Conservation (phyloP, 2,329 filamentous ascomycete species). For the Aspergillus fumigatus region DNA sequence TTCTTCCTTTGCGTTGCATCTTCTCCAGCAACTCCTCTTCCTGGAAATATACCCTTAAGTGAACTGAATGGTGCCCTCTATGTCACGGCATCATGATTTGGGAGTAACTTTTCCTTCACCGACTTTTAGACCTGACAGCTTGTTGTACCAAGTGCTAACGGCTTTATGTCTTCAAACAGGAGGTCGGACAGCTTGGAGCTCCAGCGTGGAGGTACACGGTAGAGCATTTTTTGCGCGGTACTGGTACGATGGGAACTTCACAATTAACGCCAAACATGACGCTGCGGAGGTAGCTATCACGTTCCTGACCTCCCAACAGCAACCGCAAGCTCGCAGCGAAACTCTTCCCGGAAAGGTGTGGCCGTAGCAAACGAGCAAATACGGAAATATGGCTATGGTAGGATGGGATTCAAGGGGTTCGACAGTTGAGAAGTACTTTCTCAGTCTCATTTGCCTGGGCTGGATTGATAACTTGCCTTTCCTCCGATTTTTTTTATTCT, state of each 20-base stretch:
- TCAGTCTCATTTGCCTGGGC: background rate
- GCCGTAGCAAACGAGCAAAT: constrained; percentile 12
- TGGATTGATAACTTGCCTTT: background rate
- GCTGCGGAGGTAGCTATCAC: constrained; percentile 72
- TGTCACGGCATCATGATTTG: constrained; percentile 20
- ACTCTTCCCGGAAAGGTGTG: constrained; percentile 21
- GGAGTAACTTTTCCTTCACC: constrained; percentile 30
- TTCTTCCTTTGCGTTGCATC: background rate
- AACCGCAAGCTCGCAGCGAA: constrained; percentile 7
- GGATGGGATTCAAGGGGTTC: background rate
- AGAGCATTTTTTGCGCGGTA: constrained; percentile 66
- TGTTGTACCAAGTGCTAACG: constrained; percentile 19
- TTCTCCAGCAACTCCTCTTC: background rate
- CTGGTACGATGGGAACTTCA: constrained; percentile 87
- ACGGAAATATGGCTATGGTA: constrained; percentile 3
- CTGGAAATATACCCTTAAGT: constrained; percentile 9
- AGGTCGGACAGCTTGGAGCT: constrained; percentile 87
- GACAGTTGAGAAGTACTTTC: background rate
- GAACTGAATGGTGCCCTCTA: constrained; percentile 8
- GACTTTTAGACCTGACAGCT: constrained; percentile 27
- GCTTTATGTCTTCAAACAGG: constrained; percentile 48
- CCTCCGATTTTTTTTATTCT: background rate
- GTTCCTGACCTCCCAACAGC: constrained; percentile 22
- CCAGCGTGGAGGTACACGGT: constrained; percentile 68
- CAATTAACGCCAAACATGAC: constrained; percentile 85